Evolutionary conservation across 192 early-diverging fungal genomes (phyloP).

Genomic region (Dispira simplex): DNA sequence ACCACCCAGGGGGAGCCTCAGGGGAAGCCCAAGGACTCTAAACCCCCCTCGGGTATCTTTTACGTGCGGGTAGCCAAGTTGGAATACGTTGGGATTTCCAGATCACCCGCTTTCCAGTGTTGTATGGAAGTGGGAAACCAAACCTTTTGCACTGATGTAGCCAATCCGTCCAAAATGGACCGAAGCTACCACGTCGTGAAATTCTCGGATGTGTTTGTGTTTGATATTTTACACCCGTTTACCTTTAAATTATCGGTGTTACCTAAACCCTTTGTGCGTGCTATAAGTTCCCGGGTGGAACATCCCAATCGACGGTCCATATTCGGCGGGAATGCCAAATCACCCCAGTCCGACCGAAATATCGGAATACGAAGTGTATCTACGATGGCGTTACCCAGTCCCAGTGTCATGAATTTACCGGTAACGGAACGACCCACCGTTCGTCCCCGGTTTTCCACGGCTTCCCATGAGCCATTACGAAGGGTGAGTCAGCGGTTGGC

Average conservation of each 20-base stretch:
- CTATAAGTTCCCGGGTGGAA: neutral
- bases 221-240: constrained; percentile 10
- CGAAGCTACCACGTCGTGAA: neutral
- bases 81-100: constrained; percentile 7
- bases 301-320: too few species aligned
- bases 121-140: constrained; percentile 6
- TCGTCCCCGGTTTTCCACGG: neutral
- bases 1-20: neutral
- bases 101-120: constrained; percentile 8
- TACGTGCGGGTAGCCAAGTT: constrained; percentile 7
- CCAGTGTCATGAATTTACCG: too few species aligned
- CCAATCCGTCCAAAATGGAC: neutral
- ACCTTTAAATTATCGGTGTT: constrained; percentile 6
- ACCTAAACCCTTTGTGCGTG: neutral
- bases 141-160: neutral
- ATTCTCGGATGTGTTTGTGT: constrained; percentile 7
- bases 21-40: neutral
- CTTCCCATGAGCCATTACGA: neutral
- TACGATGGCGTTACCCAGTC: too few species aligned
- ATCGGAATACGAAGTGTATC: too few species aligned
- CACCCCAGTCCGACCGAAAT: too few species aligned
- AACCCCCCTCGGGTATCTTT: constrained; percentile 9
- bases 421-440: neutral
- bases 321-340: too few species aligned
- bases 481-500: neutral